A percentile compares a stretch with the other conserved stretches of the same genome.
Evolutionary conservation across 2,329 filamentous ascomycete species (phyloP).

Genomic region (Colletotrichum sp.): DNA sequence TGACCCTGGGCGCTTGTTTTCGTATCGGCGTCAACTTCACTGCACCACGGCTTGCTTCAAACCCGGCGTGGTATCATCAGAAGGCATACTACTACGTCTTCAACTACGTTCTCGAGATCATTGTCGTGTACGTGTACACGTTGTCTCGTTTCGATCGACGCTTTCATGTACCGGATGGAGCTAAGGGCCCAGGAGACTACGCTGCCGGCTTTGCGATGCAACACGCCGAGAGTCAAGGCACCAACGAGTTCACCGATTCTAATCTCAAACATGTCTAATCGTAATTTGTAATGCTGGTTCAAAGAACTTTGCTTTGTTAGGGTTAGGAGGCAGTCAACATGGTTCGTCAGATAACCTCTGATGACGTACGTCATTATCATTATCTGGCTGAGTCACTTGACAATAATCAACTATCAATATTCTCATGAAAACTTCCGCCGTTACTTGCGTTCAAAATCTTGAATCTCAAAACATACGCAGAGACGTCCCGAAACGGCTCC

Average conservation of each 20-base stretch:
- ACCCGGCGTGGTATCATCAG: background rate
- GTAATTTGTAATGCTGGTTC: accelerated
- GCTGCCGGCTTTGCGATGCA: background rate
- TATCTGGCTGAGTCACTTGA: too few species aligned
- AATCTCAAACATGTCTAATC: accelerated
- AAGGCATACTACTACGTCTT: background rate
- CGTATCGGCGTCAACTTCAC: background rate
- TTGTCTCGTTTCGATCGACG: background rate
- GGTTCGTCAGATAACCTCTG: too few species aligned
- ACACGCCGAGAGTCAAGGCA: background rate
- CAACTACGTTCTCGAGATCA: background rate
- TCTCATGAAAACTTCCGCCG: too few species aligned
- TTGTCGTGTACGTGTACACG: accelerated
- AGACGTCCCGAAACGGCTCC: too few species aligned
- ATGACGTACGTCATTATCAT: too few species aligned
- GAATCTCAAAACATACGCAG: too few species aligned
- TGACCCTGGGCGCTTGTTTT: background rate
- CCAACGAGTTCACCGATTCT: accelerated
- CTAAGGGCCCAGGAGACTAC: background rate
- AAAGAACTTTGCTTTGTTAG: too few species aligned
- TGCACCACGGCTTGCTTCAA: background rate
- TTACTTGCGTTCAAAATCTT: too few species aligned
- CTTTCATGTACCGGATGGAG: background rate
- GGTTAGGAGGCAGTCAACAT: too few species aligned
- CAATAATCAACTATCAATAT: too few species aligned